Percentiles rank a stretch among this genome's conserved stretches.
These are phyloP conservation scores for Tillandsia leiboldiana DNA, from an alignment of 176 grass and related monocot genomes.

Conservation along the genomic window DNA sequence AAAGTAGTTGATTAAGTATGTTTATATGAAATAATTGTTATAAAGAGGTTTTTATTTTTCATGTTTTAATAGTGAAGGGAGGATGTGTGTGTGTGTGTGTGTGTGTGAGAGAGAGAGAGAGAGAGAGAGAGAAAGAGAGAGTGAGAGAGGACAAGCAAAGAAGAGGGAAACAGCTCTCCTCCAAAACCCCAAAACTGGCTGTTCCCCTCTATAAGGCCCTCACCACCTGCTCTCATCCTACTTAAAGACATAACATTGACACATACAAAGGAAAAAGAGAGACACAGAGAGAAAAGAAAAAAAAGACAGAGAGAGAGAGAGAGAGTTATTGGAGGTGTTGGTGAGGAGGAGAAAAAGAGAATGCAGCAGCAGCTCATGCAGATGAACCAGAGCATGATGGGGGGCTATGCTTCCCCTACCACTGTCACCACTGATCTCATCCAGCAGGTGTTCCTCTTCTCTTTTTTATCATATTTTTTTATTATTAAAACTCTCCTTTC, in stretches of 20 bases:
- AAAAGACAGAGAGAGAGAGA: slow-evolving; percentile 3
- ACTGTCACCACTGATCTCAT: slow-evolving; percentile 89
- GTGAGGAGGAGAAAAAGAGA: slow-evolving; percentile 16
- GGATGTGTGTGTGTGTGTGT: not conserved
- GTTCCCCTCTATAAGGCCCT: slow-evolving; percentile 9
- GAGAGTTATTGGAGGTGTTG: not conserved
- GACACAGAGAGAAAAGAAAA: not conserved
- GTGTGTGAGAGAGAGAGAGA: slow-evolving; percentile 5
- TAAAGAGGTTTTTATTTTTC: not conserved
- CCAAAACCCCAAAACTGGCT: slow-evolving; percentile 22
- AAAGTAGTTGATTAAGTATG: too few relatives aligned
- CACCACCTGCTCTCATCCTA: slow-evolving; percentile 14
- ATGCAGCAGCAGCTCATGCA: slow-evolving; percentile 94
- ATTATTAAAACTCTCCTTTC: slow-evolving; percentile 3
- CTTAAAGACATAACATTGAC: slow-evolving; percentile 25
- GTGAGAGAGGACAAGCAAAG: not conserved
- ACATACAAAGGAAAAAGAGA: slow-evolving; percentile 18
- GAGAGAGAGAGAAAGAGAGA: not conserved
- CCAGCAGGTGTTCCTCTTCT: slow-evolving; percentile 48
- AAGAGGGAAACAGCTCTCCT: slow-evolving; percentile 3
- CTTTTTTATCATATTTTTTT: slow-evolving; percentile 5
- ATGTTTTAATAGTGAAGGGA: not conserved
- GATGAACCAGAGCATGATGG: slow-evolving; percentile 95
- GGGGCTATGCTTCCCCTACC: slow-evolving; percentile 63
- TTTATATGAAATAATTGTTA: not conserved